Evolutionary conservation across 257 asterid species (phyloP), one percentile per base, ranked within the genome.

Genomic region (Craterostigma plantagineum): DNA sequence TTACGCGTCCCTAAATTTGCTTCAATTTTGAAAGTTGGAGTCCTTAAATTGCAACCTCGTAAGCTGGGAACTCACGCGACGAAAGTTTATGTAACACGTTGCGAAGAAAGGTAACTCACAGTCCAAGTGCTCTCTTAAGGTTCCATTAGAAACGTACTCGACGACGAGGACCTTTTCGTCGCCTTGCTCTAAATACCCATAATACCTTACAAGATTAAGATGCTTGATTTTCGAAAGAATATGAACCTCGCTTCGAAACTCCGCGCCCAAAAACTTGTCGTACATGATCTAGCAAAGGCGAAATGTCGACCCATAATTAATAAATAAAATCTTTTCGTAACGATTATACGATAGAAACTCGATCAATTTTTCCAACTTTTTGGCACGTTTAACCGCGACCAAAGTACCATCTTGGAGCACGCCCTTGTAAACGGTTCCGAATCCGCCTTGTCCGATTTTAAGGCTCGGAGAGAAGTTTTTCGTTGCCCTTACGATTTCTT

Each of bases 401-500:
- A 77, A 14, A 7, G 75, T 75, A 37, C 99, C 99, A 69, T 79
- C 91, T 9, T 49, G 51, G 18, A 90, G 76, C 42, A 23, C 61
- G 33, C 84, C 99, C 59, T 72, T 83, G 56, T 90, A 90, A 34
- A 90, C 99, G 6, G 92, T 83, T 62, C 95, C 99, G 48, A 83
- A 90, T 38, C 99, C 99, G 36, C 99, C 99, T 66, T 90, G 99
- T 50, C 95, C 99, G 41, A 90, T 58, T 61, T 75, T 90, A 38
- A 70, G 63, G 64, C 66, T 60, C n/a, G 92, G 93, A 16, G 93
- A 83, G 59, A 90, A 90, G 53, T 70, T 75, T 49, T 42, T 71
- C 14, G 99, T 83, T 46, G 92, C 95, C 58, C 68, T 79, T 15
- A 40, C 59, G 61, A 90, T 90, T 52, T 77, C 91, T 23, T 62